Evolutionary conservation across 2,329 filamentous ascomycete genomes (phyloP).

Genomic region (Alternaria sp.): DNA sequence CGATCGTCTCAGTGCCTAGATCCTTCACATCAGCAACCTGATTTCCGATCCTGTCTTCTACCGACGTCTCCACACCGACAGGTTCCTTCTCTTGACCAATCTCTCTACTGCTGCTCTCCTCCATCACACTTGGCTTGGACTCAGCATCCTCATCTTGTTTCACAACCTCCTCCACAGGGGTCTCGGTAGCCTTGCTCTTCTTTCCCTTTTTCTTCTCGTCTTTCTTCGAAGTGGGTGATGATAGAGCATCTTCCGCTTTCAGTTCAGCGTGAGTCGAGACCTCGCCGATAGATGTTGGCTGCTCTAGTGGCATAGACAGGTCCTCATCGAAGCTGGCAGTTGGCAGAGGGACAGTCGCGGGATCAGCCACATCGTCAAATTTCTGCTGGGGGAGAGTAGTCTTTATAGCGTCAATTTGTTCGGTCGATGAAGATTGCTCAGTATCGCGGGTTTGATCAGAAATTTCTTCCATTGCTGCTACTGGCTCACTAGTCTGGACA

Average conservation of each 20-base stretch:
- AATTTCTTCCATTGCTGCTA: neutral
- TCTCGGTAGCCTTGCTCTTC: slow-evolving; percentile 25
- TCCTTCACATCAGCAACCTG: neutral
- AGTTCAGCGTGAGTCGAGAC: neutral
- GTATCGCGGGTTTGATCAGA: neutral
- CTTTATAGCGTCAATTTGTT: neutral
- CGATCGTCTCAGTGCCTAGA: neutral
- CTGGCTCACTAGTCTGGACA: neutral
- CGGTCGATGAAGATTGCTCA: neutral
- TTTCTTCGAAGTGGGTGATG: slow-evolving; percentile 23
- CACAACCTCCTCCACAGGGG: slow-evolving; percentile 17
- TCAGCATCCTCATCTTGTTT: neutral
- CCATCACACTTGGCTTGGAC: neutral
- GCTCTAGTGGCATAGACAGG: slow-evolving; percentile 1
- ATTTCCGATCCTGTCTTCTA: neutral
- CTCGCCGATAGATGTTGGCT: neutral
- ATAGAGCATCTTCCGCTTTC: slow-evolving; percentile 7
- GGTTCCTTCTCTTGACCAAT: neutral
- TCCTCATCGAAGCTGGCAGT: slow-evolving; percentile 9
- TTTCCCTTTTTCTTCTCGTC: slow-evolving; percentile 39
- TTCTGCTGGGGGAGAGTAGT: neutral
- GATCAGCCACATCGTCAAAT: slow-evolving; percentile 3
- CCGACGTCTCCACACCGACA: neutral
- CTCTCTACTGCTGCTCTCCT: neutral
- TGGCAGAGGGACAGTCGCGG: slow-evolving; percentile 14